These are phyloP conservation scores for Pisolithus orientalis DNA, from an alignment of 768 basidiomycete genomes.

Conservation along the genomic window DNA sequence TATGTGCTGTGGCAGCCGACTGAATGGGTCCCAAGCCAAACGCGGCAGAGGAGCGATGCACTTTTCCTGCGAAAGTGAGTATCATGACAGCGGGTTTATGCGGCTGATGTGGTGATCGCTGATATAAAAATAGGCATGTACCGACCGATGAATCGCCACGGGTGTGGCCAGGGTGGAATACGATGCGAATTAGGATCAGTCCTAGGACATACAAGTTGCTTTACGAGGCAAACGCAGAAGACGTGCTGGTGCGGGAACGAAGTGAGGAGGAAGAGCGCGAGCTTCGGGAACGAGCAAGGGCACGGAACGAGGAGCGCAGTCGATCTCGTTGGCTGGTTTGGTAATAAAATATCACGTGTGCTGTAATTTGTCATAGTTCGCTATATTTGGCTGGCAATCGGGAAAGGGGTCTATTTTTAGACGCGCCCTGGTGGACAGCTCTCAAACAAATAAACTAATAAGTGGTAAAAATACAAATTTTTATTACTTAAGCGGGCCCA, in stretches of 20 bases:
- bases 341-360: constrained; percentile 2
- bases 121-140: constrained; percentile 47
- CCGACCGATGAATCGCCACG: constrained; percentile 27
- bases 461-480: not conserved
- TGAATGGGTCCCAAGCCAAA: constrained; percentile 54
- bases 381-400: not conserved
- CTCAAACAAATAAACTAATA: too few relatives aligned
- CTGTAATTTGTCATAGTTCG: not conserved
- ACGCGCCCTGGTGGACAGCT: too few relatives aligned
- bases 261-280: constrained; percentile 27
- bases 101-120: constrained; percentile 12
- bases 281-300: constrained; percentile 34
- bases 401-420: not conserved
- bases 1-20: constrained; percentile 67
- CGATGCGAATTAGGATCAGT: constrained; percentile 45
- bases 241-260: constrained; percentile 38
- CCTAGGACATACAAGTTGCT: constrained; percentile 60
- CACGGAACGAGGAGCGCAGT: constrained; percentile 52
- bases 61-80: constrained; percentile 59
- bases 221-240: constrained; percentile 64
- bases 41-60: constrained; percentile 28
- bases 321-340: constrained; percentile 33
- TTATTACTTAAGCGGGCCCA: not conserved
- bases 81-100: constrained; percentile 5
- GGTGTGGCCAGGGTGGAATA: constrained; percentile 11